These are phyloP conservation scores for Metschnikowia baotianmanensis DNA, from an alignment of 805 yeast species.

Conservation along the genomic window DNA sequence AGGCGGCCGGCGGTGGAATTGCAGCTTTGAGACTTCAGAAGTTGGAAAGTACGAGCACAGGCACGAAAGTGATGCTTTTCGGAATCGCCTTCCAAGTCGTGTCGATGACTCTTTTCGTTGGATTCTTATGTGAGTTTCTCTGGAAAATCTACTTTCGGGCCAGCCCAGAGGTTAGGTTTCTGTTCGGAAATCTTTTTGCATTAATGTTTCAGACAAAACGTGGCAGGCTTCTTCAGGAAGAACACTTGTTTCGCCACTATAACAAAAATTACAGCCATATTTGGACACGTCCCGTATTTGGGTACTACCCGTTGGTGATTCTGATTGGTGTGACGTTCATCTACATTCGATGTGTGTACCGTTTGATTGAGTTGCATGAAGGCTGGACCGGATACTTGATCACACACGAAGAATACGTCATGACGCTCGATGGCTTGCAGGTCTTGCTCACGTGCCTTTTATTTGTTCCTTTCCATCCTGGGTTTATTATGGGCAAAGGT, in stretches of 20 bases:
- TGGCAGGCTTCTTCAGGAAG: conserved; percentile 19
- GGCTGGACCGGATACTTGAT: conserved; percentile 73
- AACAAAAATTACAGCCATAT: conserved; percentile 33
- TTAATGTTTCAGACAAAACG: conserved; percentile 24
- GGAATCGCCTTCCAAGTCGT: conserved; percentile 78
- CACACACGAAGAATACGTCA: conserved; percentile 42
- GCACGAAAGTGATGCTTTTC: conserved; percentile 70
- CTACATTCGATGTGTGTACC: conserved; percentile 66
- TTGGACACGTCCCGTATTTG: conserved; percentile 37
- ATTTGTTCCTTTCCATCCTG: conserved; percentile 58
- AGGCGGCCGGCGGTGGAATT: conserved; percentile 28
- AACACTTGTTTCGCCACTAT: conserved; percentile 27
- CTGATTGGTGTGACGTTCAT: conserved; percentile 51
- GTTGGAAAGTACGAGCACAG: conserved; percentile 34
- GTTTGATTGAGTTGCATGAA: conserved; percentile 67
- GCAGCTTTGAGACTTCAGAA: conserved; percentile 22
- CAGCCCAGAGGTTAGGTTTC: conserved; percentile 26
- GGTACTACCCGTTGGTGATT: conserved; percentile 44
- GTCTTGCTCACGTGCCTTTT: conserved; percentile 30
- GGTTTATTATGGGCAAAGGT: conserved; percentile 35
- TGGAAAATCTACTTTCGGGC: conserved; percentile 36
- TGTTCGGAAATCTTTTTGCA: conserved; percentile 17
- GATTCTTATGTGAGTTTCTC: conserved; percentile 48
- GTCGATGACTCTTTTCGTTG: conserved; percentile 60
- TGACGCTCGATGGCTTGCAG: conserved; percentile 32